Evolutionary conservation across 1,284 basidiomycete genomes (phyloP).

Genomic region (Ceratobasidium sp.): DNA sequence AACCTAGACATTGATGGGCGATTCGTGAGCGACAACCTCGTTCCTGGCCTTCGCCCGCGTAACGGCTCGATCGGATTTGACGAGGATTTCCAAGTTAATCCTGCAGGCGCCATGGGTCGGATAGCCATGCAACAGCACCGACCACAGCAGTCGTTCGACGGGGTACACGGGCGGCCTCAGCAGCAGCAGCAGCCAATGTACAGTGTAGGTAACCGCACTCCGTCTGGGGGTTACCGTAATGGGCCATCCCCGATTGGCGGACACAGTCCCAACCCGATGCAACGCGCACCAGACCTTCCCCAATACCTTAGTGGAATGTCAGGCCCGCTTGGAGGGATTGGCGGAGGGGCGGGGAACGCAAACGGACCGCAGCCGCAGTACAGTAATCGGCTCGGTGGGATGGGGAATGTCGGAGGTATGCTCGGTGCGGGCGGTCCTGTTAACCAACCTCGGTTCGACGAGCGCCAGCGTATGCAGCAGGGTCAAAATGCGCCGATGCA

Average conservation of each 20-base stretch:
- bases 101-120: conserved; percentile 28
- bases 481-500: conserved; percentile 37
- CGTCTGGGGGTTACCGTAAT: conserved; percentile 76
- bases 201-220: conserved; percentile 66
- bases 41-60: conserved; percentile 79
- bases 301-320: conserved; percentile 29
- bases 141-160: conserved; percentile 68
- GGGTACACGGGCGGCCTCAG: conserved; percentile 61
- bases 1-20: conserved; percentile 65
- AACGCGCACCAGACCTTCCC: conserved; percentile 59
- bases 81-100: conserved; percentile 58
- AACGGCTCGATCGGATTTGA: conserved; percentile 61
- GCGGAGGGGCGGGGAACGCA: conserved; percentile 56
- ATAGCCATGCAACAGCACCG: conserved; percentile 61
- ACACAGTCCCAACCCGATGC: conserved; percentile 63
- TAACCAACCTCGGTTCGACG: conserved; percentile 44
- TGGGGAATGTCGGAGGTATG: conserved; percentile 38
- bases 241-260: conserved; percentile 72
- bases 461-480: conserved; percentile 39
- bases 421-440: conserved; percentile 26
- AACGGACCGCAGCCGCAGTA: conserved; percentile 29
- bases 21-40: conserved; percentile 85
- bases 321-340: conserved; percentile 57
- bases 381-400: conserved; percentile 32
- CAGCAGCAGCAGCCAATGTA: conserved; percentile 59